These are phyloP conservation scores for Schizosaccharomyces pombe DNA, from an alignment of 805 yeast genomes.

Conservation along the genomic window DNA sequence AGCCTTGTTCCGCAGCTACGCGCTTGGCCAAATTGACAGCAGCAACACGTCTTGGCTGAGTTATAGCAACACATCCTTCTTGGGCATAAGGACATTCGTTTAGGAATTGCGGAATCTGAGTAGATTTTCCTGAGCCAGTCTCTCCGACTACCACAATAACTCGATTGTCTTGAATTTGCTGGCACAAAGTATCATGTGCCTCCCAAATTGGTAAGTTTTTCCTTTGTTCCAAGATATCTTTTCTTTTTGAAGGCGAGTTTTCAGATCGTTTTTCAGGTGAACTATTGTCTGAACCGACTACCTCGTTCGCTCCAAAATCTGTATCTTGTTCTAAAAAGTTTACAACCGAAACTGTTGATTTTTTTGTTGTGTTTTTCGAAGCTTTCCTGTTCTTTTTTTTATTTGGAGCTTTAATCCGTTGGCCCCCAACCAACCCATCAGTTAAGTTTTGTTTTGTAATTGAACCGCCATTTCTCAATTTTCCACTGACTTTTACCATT, in stretches of 20 bases:
- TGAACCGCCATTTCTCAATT: background rate
- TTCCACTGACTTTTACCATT: background rate
- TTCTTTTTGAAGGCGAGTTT: background rate
- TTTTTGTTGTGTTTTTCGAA: background rate
- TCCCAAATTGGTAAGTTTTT: constrained; percentile 50
- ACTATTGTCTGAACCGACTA: no score
- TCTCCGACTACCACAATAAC: constrained; percentile 80
- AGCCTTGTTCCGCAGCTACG: constrained; percentile 73
- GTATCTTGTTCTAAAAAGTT: background rate
- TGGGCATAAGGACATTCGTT: background rate
- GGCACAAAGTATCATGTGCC: constrained; percentile 39
- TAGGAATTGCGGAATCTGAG: constrained; percentile 22
- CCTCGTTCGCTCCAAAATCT: no score
- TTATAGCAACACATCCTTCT: constrained; percentile 39
- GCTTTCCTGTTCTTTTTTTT: background rate
- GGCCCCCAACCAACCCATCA: background rate
- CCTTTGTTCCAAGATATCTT: constrained; percentile 26
- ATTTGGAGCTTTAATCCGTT: background rate
- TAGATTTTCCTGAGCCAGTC: constrained; percentile 94
- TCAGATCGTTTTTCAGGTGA: background rate
- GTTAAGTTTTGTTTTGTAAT: background rate
- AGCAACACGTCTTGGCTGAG: constrained; percentile 95
- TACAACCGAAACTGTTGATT: background rate
- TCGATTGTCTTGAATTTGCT: constrained; percentile 29
- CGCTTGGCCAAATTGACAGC: constrained; percentile 84